These are phyloP conservation scores for Kurtzmaniella fragi DNA, from an alignment of 805 yeast genomes.

Conservation along the genomic window DNA sequence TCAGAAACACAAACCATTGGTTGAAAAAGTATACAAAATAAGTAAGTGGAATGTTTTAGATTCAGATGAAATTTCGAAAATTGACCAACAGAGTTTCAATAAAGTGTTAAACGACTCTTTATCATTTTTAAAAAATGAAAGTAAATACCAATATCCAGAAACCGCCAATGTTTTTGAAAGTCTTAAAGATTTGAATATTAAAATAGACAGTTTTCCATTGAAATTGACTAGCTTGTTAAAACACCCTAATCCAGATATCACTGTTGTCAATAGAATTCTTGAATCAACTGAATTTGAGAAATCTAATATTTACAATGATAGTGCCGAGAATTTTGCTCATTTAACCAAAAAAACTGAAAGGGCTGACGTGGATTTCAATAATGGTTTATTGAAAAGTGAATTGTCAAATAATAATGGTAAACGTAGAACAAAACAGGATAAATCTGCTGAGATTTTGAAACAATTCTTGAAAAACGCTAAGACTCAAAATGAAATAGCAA, in stretches of 20 bases:
- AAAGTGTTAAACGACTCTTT: constrained; percentile 3
- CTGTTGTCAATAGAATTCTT: neutral
- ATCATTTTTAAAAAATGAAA: neutral
- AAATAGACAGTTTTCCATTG: constrained; percentile 15
- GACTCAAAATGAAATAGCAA: constrained; percentile 29
- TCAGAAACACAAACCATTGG: neutral
- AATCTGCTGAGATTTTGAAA: constrained; percentile 24
- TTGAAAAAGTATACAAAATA: neutral
- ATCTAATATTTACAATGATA: constrained; percentile 10
- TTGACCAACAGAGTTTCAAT: constrained; percentile 3
- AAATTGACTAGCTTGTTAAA: neutral
- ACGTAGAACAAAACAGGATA: neutral
- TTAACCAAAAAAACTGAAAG: constrained; percentile 9
- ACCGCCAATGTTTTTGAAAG: constrained; percentile 8
- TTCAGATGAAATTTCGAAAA: constrained; percentile 9
- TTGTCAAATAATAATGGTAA: neutral
- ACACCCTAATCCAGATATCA: neutral
- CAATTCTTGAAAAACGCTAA: constrained; percentile 41
- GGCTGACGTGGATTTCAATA: neutral
- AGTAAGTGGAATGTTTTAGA: constrained; percentile 9
- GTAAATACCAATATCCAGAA: constrained; percentile 9
- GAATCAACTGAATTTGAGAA: neutral
- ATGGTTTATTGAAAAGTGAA: neutral
- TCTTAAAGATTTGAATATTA: constrained; percentile 11
- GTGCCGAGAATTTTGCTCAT: constrained; percentile 12